Evolutionary conservation across 257 asterid genomes (phyloP).

Genomic region (Mitragyna speciosa): DNA sequence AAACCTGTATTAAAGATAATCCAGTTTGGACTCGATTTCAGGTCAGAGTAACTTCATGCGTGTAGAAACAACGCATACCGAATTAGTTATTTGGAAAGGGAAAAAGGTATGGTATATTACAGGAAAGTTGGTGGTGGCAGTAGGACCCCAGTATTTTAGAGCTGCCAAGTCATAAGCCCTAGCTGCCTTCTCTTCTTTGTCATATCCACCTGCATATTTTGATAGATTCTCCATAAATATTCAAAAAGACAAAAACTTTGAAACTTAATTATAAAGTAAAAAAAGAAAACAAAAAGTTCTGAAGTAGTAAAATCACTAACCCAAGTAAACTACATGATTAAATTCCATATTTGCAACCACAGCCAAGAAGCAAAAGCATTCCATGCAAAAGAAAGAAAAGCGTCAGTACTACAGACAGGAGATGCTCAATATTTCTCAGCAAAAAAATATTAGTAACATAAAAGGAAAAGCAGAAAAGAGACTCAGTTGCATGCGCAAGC

Average conservation of each 20-base stretch:
- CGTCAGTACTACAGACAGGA: constrained; percentile 15
- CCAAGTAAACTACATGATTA: constrained; percentile 75
- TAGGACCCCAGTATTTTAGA: constrained; percentile 90
- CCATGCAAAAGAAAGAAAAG: constrained; percentile 35
- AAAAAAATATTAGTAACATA: neutral
- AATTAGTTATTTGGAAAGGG: neutral
- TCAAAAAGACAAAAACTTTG: neutral
- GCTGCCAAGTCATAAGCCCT: constrained; percentile 92
- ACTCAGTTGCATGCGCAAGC: constrained; percentile 26
- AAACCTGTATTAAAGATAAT: constrained; percentile 36
- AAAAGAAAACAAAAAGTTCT: too few species aligned
- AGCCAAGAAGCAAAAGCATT: constrained; percentile 29
- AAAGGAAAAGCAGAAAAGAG: constrained; percentile 22
- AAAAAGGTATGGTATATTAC: constrained; percentile 32
- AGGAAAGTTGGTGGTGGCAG: constrained; percentile 88
- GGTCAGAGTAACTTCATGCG: constrained; percentile 2
- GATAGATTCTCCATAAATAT: constrained; percentile 12
- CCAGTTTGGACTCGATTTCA: constrained; percentile 5
- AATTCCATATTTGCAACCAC: constrained; percentile 26
- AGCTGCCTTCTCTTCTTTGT: constrained; percentile 92
- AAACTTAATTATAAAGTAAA: neutral
- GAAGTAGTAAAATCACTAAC: constrained; percentile 38
- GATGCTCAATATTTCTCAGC: constrained; percentile 20
- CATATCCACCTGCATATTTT: constrained; percentile 75
- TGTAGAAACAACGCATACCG: constrained; percentile 10